Evolutionary conservation across 202 grass and related monocot genomes (phyloP).

Genomic region (Schoenoplectus triqueter): DNA sequence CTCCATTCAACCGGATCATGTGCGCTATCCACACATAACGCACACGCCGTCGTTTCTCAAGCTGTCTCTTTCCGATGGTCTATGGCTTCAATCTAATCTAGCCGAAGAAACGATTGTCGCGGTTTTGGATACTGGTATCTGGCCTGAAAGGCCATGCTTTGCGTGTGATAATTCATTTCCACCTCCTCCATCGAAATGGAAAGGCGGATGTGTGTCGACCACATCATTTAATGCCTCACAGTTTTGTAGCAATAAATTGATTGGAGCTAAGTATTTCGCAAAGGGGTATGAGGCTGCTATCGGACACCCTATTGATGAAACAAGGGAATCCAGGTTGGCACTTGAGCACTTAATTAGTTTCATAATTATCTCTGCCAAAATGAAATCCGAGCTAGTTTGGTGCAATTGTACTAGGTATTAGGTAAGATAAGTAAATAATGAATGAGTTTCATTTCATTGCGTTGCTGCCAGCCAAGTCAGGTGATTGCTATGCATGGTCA

Average conservation of each 20-base stretch:
- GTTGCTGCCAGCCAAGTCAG: not conserved
- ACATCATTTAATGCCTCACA: slow-evolving; percentile 54
- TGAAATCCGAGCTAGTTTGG: not conserved
- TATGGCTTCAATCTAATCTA: slow-evolving; percentile 51
- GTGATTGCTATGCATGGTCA: not conserved
- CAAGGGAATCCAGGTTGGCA: slow-evolving; percentile 50
- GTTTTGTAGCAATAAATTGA: slow-evolving; percentile 66
- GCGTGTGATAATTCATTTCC: slow-evolving; percentile 21
- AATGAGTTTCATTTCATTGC: not conserved
- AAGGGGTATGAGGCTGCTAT: slow-evolving; percentile 58
- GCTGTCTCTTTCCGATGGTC: slow-evolving; percentile 44
- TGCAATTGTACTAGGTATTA: not conserved
- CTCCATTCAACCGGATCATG: slow-evolving; percentile 55
- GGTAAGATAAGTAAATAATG: not conserved
- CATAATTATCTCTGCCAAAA: slow-evolving; percentile 15
- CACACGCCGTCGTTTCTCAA: slow-evolving; percentile 62
- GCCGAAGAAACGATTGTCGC: slow-evolving; percentile 45
- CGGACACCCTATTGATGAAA: slow-evolving; percentile 56
- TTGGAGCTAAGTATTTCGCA: slow-evolving; percentile 72
- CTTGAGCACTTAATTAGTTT: not conserved
- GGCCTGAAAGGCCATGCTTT: slow-evolving; percentile 54
- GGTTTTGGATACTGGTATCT: slow-evolving; percentile 71
- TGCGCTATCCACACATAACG: slow-evolving; percentile 59
- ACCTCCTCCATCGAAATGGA: slow-evolving; percentile 47
- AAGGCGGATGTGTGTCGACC: slow-evolving; percentile 53